Evolutionary conservation across 495 filamentous ascomycete genomes (phyloP).

Genomic region (Lentithecium fluviatile): DNA sequence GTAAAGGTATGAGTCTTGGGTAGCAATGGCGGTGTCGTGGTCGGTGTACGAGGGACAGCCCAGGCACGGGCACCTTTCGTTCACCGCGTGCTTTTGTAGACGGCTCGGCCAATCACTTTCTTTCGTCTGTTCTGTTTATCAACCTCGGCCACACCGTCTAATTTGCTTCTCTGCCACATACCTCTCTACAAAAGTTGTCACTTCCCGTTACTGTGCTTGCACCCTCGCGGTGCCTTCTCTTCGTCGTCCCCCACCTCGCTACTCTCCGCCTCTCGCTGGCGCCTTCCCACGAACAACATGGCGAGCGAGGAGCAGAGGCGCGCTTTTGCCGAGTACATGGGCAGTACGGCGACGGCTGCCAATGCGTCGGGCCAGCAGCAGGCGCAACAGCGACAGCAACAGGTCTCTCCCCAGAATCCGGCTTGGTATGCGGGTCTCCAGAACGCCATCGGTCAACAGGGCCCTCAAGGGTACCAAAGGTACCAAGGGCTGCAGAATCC

Average conservation of each 20-base stretch:
- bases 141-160: neutral
- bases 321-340: conserved; percentile 15
- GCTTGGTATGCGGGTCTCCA: neutral
- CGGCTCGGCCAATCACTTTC: neutral
- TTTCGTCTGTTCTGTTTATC: conserved; percentile 3
- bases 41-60: neutral
- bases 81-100: conserved; percentile 11
- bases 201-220: neutral
- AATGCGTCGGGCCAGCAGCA: neutral
- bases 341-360: neutral
- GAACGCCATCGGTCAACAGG: neutral
- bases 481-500: neutral
- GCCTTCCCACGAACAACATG: neutral
- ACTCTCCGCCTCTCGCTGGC: neutral
- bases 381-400: neutral
- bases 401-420: neutral
- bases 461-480: no score
- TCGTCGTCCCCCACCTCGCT: neutral
- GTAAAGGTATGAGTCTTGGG: conserved; percentile 2
- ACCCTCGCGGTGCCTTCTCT: neutral
- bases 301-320: conserved; percentile 18
- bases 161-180: neutral
- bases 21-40: neutral
- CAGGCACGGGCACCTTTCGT: neutral
- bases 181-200: neutral